Percentiles rank a stretch among this genome's conserved stretches.
These are phyloP conservation scores for Saccharum hybrid DNA, from an alignment of 202 grass and related monocot species.

Conservation along the genomic window DNA sequence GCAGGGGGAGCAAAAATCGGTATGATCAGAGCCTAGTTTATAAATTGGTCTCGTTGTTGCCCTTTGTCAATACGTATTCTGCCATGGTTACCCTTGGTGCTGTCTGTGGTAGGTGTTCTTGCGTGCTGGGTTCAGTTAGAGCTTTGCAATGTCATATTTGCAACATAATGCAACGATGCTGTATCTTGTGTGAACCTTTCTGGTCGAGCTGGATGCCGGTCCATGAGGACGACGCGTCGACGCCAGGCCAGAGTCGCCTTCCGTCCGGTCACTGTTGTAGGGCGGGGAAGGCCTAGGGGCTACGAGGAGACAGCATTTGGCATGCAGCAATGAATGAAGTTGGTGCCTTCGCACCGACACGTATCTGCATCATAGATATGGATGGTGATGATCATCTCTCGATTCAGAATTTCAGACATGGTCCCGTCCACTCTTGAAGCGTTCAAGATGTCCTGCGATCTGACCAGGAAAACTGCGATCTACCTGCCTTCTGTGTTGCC, in stretches of 20 bases:
- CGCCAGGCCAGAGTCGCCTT: not conserved
- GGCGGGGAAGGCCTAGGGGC: not conserved
- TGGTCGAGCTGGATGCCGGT: not conserved
- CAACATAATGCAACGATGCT: not conserved
- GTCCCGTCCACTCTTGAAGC: not conserved
- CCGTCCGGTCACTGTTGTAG: not conserved
- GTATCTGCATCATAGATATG: not conserved
- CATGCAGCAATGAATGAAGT: not conserved
- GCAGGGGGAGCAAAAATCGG: not conserved
- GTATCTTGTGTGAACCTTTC: not conserved
- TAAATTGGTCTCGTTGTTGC: constrained; percentile 17
- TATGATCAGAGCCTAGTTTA: not conserved
- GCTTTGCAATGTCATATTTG: constrained; percentile 4
- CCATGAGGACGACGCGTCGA: not conserved
- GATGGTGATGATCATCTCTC: not conserved
- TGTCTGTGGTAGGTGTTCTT: not conserved
- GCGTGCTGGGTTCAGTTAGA: not conserved
- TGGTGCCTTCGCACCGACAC: not conserved
- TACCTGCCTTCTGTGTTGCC: not conserved
- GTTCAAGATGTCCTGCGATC: not conserved
- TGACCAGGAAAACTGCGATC: too few species aligned
- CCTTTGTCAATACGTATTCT: not conserved
- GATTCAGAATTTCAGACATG: constrained; percentile 3
- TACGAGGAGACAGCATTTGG: not conserved
- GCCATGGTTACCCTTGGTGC: not conserved